These are phyloP conservation scores for Heliosperma pusillum DNA, from an alignment of 148 eudicot genomes.

Conservation along the genomic window DNA sequence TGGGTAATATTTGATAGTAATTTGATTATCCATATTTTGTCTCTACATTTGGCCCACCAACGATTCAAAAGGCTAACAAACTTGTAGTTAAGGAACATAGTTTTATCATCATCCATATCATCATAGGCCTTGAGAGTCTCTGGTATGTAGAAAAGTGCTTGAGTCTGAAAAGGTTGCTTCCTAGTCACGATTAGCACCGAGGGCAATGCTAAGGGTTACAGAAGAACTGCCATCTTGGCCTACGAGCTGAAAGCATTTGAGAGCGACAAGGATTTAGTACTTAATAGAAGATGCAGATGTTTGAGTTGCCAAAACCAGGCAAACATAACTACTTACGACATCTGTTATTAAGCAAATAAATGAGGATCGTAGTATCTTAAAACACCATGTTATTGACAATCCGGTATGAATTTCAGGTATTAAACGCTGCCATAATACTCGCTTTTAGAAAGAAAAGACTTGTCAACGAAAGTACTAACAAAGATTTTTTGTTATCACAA, in stretches of 20 bases:
- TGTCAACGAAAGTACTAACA: not conserved
- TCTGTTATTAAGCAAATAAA: not conserved
- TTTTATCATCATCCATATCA: slow-evolving; percentile 3
- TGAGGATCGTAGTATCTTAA: not conserved
- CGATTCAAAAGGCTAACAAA: not conserved
- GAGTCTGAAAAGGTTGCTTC: not conserved
- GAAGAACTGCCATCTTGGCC: slow-evolving; percentile 23
- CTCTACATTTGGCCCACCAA: slow-evolving; percentile 1
- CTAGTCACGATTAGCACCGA: not conserved
- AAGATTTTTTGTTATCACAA: not conserved
- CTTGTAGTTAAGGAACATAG: not conserved
- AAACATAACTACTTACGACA: not conserved
- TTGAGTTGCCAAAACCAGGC: not conserved
- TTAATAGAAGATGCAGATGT: not conserved
- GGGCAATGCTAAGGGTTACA: slow-evolving; percentile 12
- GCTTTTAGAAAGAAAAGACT: not conserved
- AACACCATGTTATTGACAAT: not conserved
- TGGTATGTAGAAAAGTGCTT: not conserved
- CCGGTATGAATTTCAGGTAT: not conserved
- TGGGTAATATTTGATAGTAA: not conserved
- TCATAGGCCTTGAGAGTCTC: not conserved
- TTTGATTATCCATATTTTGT: not conserved
- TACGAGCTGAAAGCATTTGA: slow-evolving; percentile 21
- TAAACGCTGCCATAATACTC: not conserved
- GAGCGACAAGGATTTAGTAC: not conserved